Base-by-base conservation (phyloP, 106 monocot genomes). In the Dactylorhiza incarnata region DNA sequence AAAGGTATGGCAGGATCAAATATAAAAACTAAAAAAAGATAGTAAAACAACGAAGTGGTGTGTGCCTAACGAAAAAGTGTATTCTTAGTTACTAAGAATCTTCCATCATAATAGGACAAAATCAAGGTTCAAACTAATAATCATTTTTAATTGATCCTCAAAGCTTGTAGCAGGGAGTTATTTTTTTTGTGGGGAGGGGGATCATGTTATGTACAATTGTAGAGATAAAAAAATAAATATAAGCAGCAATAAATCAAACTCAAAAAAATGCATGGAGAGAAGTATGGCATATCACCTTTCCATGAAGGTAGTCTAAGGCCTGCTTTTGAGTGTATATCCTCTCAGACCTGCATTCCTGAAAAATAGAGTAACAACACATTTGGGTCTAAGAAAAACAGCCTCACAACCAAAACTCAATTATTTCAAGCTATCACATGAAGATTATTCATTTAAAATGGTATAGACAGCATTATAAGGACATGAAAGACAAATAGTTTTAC, bases 281-380 rank as follows among this genome's bases (percentile, higher is more conserved):
- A 48, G 43, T 16, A 11, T 26, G 71, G 13, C 10, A 13, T 50
- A 45, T 48, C 45, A 89, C 92, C 89, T 87, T 90, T 47, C 66
- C 79, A 56, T 90, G 85, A 76, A 96, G 88, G 68, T 89, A 93
- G 1, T 88, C 82, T 59, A 93, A 76, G 5, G 96, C 96, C 61
- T 96, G 87, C 49, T 86, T 76, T 76, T 87, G 90, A 51, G 90
- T 84, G 79, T 80, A 89, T 72, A 96, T 78, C 51, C 72, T 81
- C 81, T 87, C 90, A 73, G 75, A 85, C 48, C 85, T 85, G 84
- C 90, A 93, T 84, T 93, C 91, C 91, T 95, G 73, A 76, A 76
- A 23, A 82, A 19, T 63, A 61, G 68, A 75, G 23, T 24, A 50
- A 14, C 47, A 46, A 29, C 7, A 53, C 46, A 15, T 48, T 74